phyloP scores from a whole-genome alignment of 306 rosid genomes.

The Quercus aquifolioides region DNA sequence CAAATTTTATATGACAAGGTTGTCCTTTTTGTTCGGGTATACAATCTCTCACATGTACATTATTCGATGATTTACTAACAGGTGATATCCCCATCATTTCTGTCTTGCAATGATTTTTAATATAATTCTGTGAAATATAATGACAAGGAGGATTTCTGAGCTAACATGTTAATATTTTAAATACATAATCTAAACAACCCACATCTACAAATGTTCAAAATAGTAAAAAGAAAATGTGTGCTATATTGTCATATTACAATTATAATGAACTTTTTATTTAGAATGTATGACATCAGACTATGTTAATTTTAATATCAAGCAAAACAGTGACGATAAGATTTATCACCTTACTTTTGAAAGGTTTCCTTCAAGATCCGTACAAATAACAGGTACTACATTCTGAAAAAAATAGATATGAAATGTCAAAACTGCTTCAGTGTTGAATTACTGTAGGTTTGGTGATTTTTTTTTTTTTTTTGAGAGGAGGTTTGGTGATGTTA shows the following conservation, averaged over 20 bases:
- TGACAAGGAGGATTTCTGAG: too few relatives aligned
- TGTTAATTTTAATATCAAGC: background rate
- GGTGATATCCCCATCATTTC: background rate
- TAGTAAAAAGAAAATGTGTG: background rate
- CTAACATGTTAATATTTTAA: background rate
- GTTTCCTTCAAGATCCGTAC: conserved; percentile 84
- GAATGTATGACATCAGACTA: background rate
- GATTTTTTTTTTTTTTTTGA: too few relatives aligned
- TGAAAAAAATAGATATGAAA: conserved; percentile 38
- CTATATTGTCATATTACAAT: background rate
- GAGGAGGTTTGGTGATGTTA: conserved; percentile 28
- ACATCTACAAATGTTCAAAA: background rate
- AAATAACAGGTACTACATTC: conserved; percentile 87
- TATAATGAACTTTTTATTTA: background rate
- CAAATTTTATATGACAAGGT: background rate
- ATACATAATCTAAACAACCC: background rate
- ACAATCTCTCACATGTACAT: background rate
- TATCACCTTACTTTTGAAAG: conserved; percentile 78
- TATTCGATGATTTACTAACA: background rate
- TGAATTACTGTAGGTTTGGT: conserved; percentile 17
- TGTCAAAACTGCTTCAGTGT: conserved; percentile 14
- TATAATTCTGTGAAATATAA: too few relatives aligned
- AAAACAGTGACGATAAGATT: conserved; percentile 10
- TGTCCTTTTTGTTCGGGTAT: background rate
- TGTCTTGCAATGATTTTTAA: background rate